A percentile compares a stretch with the other conserved stretches of the same genome.
Conservation (phyloP, 768 basidiomycete genomes). For the Coprinellus aureogranulatus region DNA sequence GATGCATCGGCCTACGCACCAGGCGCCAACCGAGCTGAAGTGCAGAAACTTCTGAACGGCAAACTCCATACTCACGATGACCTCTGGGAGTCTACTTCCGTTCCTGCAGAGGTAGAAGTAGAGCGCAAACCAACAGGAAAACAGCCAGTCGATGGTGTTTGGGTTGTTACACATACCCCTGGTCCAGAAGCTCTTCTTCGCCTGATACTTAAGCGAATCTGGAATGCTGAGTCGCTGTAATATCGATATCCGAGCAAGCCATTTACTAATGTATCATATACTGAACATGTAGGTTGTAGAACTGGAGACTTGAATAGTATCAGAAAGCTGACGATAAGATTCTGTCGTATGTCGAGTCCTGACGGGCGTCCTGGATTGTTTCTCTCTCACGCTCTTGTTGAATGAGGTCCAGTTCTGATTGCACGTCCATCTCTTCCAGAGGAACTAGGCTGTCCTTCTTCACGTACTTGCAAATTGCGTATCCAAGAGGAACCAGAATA, state of each 20-base stretch:
- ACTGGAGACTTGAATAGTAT: neutral
- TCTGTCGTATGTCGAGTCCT: neutral
- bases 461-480: constrained; percentile 25
- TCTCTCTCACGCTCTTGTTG: constrained; percentile 11
- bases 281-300: neutral
- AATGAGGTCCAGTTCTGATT: constrained; percentile 19
- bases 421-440: constrained; percentile 23
- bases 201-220: constrained; percentile 12
- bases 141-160: constrained; percentile 31
- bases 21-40: constrained; percentile 62
- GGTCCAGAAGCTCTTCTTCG: constrained; percentile 46
- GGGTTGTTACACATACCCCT: constrained; percentile 61
- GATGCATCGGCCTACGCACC: constrained; percentile 64
- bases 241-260: neutral
- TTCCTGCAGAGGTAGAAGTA: constrained; percentile 55
- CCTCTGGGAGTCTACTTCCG: constrained; percentile 46
- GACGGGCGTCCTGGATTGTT: neutral
- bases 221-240: constrained; percentile 9
- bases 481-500: constrained; percentile 24
- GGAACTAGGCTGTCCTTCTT: constrained; percentile 19
- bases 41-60: constrained; percentile 51
- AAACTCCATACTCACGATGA: constrained; percentile 28
- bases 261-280: neutral
- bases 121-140: constrained; percentile 27
- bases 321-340: neutral